Evolutionary conservation across 495 filamentous ascomycete species (phyloP).

Genomic region (Melanomma pulvis-pyrius): DNA sequence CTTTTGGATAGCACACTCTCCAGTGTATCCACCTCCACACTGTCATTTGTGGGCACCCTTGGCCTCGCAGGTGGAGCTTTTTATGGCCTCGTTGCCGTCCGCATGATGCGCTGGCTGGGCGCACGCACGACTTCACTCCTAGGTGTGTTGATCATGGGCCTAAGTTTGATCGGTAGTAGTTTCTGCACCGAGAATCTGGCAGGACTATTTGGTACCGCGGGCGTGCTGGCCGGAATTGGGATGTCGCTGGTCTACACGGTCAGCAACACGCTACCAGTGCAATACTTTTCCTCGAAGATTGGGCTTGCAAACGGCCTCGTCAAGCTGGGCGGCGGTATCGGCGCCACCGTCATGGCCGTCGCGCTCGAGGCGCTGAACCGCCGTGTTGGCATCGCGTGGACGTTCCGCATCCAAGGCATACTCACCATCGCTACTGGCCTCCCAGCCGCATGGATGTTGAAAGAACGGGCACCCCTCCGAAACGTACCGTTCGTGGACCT

Average conservation of each 20-base stretch:
- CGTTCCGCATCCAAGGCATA: constrained; percentile 57
- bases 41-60: constrained; percentile 62
- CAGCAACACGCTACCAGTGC: constrained; percentile 51
- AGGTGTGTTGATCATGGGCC: constrained; percentile 53
- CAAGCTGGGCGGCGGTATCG: constrained; percentile 57
- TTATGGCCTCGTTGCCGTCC: constrained; percentile 54
- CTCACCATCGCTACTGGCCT: constrained; percentile 54
- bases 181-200: constrained; percentile 54
- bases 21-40: constrained; percentile 41
- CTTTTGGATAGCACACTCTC: constrained; percentile 51
- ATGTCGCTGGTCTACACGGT: constrained; percentile 44
- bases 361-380: constrained; percentile 52
- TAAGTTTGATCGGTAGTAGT: constrained; percentile 55
- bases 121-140: constrained; percentile 50
- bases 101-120: constrained; percentile 55
- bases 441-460: constrained; percentile 60
- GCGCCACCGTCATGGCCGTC: constrained; percentile 56
- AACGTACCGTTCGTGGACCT: constrained; percentile 55
- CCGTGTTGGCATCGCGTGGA: constrained; percentile 56
- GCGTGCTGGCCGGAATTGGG: constrained; percentile 58
- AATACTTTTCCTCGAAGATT: constrained; percentile 59
- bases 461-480: constrained; percentile 55
- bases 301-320: constrained; percentile 62
- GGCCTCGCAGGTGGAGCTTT: constrained; percentile 53
- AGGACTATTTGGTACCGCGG: constrained; percentile 59